phyloP scores from a whole-genome alignment of 257 asterid species.

The Penstemon barbatus region DNA sequence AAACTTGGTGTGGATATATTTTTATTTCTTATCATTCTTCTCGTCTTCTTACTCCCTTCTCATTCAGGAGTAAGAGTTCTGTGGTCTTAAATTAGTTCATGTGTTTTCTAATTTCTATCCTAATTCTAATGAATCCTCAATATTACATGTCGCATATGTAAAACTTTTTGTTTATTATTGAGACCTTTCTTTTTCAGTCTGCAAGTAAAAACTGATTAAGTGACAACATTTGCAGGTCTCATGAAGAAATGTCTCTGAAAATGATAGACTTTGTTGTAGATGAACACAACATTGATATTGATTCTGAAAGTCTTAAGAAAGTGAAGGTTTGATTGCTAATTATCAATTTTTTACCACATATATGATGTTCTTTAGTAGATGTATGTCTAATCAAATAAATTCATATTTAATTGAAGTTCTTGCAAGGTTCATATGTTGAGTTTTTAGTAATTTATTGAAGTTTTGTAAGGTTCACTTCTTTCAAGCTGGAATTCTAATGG shows the following conservation, averaged over 20 bases:
- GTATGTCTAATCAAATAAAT: slow-evolving; percentile 11
- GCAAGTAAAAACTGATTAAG: no score
- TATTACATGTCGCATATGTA: no score
- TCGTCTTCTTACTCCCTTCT: no score
- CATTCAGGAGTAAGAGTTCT: no score
- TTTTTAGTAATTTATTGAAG: not conserved
- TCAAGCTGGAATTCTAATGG: slow-evolving; percentile 17
- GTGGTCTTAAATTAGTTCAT: no score
- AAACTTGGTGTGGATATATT: slow-evolving; percentile 11
- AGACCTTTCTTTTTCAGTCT: not conserved
- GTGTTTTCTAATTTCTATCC: no score
- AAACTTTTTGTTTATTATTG: not conserved
- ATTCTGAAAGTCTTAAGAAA: slow-evolving; percentile 50
- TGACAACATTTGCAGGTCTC: slow-evolving; percentile 61
- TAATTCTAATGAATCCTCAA: no score
- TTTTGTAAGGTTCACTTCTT: slow-evolving; percentile 17
- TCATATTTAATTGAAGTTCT: not conserved
- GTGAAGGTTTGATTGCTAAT: slow-evolving; percentile 63
- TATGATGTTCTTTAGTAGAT: slow-evolving; percentile 12
- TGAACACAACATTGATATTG: slow-evolving; percentile 76
- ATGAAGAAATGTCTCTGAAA: slow-evolving; percentile 88
- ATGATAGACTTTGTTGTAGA: slow-evolving; percentile 83
- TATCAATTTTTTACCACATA: no score
- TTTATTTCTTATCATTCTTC: no score
- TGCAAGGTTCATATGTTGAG: slow-evolving; percentile 12